Evolutionary conservation across 2,329 filamentous ascomycete genomes (phyloP).

Genomic region (Phaeophleospora eucalypticola): DNA sequence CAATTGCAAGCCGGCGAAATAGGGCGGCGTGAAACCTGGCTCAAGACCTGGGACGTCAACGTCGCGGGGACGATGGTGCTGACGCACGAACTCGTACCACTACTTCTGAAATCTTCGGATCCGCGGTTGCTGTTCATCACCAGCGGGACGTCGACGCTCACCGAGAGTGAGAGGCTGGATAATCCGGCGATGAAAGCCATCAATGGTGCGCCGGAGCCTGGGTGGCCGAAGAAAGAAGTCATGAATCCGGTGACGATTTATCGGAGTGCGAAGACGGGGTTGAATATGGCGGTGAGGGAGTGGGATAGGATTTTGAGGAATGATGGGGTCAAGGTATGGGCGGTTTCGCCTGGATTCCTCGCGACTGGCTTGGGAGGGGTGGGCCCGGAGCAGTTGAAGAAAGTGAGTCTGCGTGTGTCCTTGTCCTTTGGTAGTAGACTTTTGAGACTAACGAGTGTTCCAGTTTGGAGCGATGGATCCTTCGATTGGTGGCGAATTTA

Average conservation of each 20-base stretch:
- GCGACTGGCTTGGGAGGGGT: constrained; percentile 42
- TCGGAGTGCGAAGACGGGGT: constrained; percentile 41
- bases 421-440: not conserved
- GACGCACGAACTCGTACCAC: constrained; percentile 34
- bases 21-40: constrained; percentile 36
- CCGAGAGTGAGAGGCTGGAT: constrained; percentile 30
- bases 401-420: constrained; percentile 12
- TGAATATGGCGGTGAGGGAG: constrained; percentile 50
- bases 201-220: constrained; percentile 31
- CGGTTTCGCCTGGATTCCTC: constrained; percentile 45
- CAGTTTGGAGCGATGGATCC: constrained; percentile 39
- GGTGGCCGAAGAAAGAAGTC: constrained; percentile 45
- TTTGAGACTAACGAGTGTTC: constrained; percentile 12
- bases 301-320: constrained; percentile 42
- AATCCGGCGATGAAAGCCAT: constrained; percentile 23
- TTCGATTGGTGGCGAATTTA: constrained; percentile 34
- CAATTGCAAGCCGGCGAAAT: constrained; percentile 28
- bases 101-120: constrained; percentile 35
- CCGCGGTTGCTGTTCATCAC: constrained; percentile 40
- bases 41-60: constrained; percentile 37
- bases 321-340: constrained; percentile 48
- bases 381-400: constrained; percentile 29
- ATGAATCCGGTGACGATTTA: constrained; percentile 35
- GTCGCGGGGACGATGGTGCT: constrained; percentile 38
- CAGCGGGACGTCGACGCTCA: constrained; percentile 41